Percentiles rank a stretch among this genome's conserved stretches.
Conservation (phyloP, 2,329 filamentous ascomycete genomes). For the Colletotrichum trifolii region DNA sequence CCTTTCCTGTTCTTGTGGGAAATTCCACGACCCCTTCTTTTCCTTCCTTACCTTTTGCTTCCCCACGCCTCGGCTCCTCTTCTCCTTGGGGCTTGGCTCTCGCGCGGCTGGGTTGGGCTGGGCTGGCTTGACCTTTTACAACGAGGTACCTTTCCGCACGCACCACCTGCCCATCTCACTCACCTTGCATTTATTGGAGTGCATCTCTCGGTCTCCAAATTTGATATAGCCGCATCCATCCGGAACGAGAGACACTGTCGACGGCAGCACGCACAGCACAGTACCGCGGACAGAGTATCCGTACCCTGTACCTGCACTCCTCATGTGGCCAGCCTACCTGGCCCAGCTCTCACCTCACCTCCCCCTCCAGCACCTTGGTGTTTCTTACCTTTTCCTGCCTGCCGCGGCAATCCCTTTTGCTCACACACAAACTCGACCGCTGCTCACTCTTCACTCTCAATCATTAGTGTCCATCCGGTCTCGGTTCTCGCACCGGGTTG, state of each 20-base stretch:
- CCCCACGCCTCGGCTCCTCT: constrained; percentile 35
- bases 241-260: constrained; percentile 1
- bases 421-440: background rate
- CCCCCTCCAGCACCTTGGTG: background rate
- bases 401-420: constrained; percentile 12
- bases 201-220: constrained; percentile 10
- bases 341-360: too few species aligned
- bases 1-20: constrained; percentile 28
- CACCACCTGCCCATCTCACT: constrained; percentile 8
- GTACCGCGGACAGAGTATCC: background rate
- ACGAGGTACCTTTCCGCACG: constrained; percentile 12
- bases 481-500: constrained; percentile 21
- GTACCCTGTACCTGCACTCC: too few species aligned
- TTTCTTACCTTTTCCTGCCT: constrained; percentile 16
- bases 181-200: constrained; percentile 15
- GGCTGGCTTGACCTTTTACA: constrained; percentile 10
- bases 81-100: constrained; percentile 1
- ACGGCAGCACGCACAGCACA: background rate
- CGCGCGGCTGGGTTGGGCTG: constrained; percentile 23
- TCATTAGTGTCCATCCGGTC: background rate
- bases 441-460: background rate
- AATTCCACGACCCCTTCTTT: constrained; percentile 37
- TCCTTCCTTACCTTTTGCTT: constrained; percentile 20
- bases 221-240: constrained; percentile 32
- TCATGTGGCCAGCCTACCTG: too few species aligned